phyloP scores from a whole-genome alignment of 2,329 filamentous ascomycete species.

The Hypoxylon sp. region DNA sequence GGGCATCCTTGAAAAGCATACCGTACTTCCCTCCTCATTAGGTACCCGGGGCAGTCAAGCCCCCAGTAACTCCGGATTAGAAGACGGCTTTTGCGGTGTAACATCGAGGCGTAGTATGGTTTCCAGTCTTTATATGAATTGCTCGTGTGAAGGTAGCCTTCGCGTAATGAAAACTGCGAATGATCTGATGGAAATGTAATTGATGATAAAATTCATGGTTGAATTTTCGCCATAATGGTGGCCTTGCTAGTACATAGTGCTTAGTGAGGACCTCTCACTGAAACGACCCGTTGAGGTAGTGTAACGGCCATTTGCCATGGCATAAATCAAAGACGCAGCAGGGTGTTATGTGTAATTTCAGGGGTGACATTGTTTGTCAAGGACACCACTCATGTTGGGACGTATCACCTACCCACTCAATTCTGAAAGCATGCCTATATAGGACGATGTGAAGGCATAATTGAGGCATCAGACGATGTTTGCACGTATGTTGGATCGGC shows the following conservation, averaged over 20 bases:
- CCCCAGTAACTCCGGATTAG: background rate
- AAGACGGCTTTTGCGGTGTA: background rate
- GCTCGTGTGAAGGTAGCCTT: background rate
- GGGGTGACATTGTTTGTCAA: background rate
- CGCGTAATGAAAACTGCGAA: background rate
- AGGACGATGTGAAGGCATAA: background rate
- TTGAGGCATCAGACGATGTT: background rate
- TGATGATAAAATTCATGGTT: slow-evolving; percentile 8
- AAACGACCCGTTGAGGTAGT: slow-evolving; percentile 2
- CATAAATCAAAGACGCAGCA: slow-evolving; percentile 23
- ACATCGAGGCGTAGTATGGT: background rate
- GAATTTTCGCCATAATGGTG: slow-evolving; percentile 17
- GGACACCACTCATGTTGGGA: background rate
- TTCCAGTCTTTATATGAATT: background rate
- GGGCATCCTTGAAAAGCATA: background rate
- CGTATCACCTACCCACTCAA: background rate
- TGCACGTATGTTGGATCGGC: background rate
- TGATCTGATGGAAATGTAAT: background rate
- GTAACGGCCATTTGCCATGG: slow-evolving; percentile 12
- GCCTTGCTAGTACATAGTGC: background rate
- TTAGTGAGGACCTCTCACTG: background rate
- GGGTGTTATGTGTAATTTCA: background rate
- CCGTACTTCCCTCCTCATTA: background rate
- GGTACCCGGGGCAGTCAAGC: background rate
- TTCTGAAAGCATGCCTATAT: background rate